phyloP scores from a whole-genome alignment of 2,329 filamentous ascomycete genomes.

The Paracamarosporium sp. region DNA sequence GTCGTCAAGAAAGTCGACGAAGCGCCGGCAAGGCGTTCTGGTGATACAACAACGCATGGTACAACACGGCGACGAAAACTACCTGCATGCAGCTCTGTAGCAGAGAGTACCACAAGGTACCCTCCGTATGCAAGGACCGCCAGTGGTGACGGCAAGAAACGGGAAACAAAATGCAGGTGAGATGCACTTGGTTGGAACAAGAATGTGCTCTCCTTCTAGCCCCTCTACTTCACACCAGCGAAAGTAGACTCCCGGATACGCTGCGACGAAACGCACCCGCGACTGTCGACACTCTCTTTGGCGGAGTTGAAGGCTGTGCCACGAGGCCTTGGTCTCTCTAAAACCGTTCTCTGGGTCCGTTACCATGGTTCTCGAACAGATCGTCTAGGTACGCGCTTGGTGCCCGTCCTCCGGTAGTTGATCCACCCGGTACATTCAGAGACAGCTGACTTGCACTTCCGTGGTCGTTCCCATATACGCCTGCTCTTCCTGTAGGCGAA shows the following conservation, averaged over 20 bases:
- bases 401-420: conserved; percentile 68
- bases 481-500: conserved; percentile 38
- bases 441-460: conserved; percentile 70
- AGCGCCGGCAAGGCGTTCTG: background rate
- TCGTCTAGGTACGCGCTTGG: conserved; percentile 92
- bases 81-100: conserved; percentile 3
- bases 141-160: background rate
- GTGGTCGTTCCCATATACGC: conserved; percentile 36
- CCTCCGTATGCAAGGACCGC: background rate
- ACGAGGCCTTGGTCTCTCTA: conserved; percentile 31
- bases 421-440: conserved; percentile 62
- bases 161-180: background rate
- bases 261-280: background rate
- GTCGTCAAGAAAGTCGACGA: background rate
- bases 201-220: background rate
- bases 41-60: conserved; percentile 11
- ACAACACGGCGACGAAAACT: conserved; percentile 10
- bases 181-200: background rate
- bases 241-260: background rate
- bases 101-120: conserved; percentile 10
- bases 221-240: background rate
- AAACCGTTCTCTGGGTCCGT: conserved; percentile 39
- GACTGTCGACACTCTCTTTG: conserved; percentile 9
- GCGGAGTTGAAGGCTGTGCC: conserved; percentile 8
- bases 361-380: conserved; percentile 76